These are phyloP conservation scores for Aspergillus vadensis DNA, from an alignment of 2,329 filamentous ascomycete species.

Conservation along the genomic window DNA sequence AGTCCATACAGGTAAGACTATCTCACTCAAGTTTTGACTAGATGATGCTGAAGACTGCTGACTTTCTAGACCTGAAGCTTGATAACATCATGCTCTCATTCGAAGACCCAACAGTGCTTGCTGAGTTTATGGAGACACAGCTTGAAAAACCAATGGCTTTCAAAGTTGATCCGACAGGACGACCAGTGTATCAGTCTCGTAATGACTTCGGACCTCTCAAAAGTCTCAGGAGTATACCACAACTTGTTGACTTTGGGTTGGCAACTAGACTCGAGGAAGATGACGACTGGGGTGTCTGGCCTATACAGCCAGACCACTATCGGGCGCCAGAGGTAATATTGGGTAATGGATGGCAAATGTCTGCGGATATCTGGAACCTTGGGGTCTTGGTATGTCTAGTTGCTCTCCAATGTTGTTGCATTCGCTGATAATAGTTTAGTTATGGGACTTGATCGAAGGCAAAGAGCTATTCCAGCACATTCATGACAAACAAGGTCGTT, in stretches of 20 bases:
- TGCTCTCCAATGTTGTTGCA: conserved; percentile 18
- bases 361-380: conserved; percentile 47
- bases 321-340: conserved; percentile 46
- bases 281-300: conserved; percentile 45
- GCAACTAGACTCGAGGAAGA: conserved; percentile 39
- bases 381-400: conserved; percentile 37
- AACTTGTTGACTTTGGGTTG: conserved; percentile 42
- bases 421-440: too few relatives aligned
- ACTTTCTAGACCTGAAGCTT: conserved; percentile 44
- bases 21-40: conserved; percentile 12
- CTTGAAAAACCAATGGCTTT: conserved; percentile 36
- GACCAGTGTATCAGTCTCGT: conserved; percentile 37
- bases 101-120: conserved; percentile 33
- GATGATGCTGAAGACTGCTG: conserved; percentile 17
- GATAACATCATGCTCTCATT: conserved; percentile 47
- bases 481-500: conserved; percentile 36
- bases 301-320: conserved; percentile 49
- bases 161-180: conserved; percentile 36
- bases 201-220: conserved; percentile 37
- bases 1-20: conserved; percentile 45
- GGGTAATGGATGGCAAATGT: conserved; percentile 41
- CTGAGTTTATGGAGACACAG: conserved; percentile 35
- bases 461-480: conserved; percentile 42
- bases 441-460: conserved; percentile 44
- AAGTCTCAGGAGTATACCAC: conserved; percentile 29